Percentiles rank a stretch among this genome's conserved stretches.
phyloP scores from a whole-genome alignment of 495 filamentous ascomycete genomes.

The Aspergillus nidulans region DNA sequence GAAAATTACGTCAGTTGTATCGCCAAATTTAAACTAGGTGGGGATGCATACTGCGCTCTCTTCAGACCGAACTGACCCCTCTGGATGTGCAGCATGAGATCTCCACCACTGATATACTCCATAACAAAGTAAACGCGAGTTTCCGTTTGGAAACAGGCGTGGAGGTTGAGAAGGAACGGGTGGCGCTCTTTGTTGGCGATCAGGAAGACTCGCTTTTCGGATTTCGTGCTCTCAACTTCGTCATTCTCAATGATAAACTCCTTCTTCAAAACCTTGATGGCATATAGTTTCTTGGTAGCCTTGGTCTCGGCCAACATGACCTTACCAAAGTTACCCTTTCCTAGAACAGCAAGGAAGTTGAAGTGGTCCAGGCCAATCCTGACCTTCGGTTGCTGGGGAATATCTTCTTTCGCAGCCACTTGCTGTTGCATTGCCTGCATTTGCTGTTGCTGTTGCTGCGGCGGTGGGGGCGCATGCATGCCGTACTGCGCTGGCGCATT shows the following conservation, averaged over 20 bases:
- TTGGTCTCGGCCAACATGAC: slow-evolving; percentile 99
- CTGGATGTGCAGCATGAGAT: slow-evolving; percentile 99
- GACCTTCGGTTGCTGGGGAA: slow-evolving; percentile 60
- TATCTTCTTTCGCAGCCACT: slow-evolving; percentile 42
- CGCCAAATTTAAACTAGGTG: background rate
- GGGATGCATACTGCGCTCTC: slow-evolving; percentile 76
- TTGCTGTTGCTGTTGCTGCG: slow-evolving; percentile 38
- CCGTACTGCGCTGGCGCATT: slow-evolving; percentile 22
- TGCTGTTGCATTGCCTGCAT: slow-evolving; percentile 22
- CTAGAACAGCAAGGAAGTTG: slow-evolving; percentile 97
- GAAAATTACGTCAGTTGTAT: background rate
- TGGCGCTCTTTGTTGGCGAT: slow-evolving; percentile 97
- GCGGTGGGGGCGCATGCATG: slow-evolving; percentile 36
- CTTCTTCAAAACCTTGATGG: slow-evolving; percentile 99
- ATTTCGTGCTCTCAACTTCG: slow-evolving; percentile 97
- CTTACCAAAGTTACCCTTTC: slow-evolving; percentile 99
- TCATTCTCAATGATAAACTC: slow-evolving; percentile 99
- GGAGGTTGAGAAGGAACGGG: slow-evolving; percentile 90
- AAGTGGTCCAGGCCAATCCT: slow-evolving; percentile 96
- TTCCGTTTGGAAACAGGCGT: slow-evolving; percentile 99
- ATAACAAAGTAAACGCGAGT: slow-evolving; percentile 99
- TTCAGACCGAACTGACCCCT: slow-evolving; percentile 93
- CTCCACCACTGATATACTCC: slow-evolving; percentile 99
- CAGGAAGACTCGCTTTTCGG: slow-evolving; percentile 95
- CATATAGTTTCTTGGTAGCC: slow-evolving; percentile 82